Base-by-base conservation (phyloP, 2,329 filamentous ascomycete species). In the Basipetospora chlamydospora region DNA sequence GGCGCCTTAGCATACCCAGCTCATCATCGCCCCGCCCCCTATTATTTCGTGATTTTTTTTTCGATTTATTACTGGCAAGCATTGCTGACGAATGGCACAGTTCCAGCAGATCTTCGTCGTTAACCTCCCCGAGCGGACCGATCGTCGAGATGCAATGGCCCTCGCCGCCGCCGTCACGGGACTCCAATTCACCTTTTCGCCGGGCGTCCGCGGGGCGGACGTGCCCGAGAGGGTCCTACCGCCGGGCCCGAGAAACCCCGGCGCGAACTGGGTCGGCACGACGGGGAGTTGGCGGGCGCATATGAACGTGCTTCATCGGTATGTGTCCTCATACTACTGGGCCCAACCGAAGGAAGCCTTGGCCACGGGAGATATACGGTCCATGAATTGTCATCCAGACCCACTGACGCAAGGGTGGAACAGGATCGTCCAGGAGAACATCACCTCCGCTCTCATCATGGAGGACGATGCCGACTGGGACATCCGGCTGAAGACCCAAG, bases 401-500 rank as follows among this genome's bases (percentile, higher is more conserved):
- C n/a, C n/a, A n/a, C n/a, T n/a, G n/a, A n/a, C n/a, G n/a, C n/a
- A n/a, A n/a, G n/a, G 6, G 9, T 21, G 10, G 6, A 6, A 7
- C 35, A 57, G 55, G 16, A 52, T 72, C 10, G 55, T 71, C 10
- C 51, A 59, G n/a, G 49, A 59, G 9, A 58, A 61, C 28, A 43
- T 68, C 3, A 51, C 55, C 1, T 64, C 61, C 2, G 67, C 64
- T 0, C 50, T 73, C 2, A 64, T 73, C 20, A 47, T 73, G 18
- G 70, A 74, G 45, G 69, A 73, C 44, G 69, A 73, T 39, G 58
- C 61, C 15, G 69, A 74, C 50, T 74, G 70, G 70, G 70, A 73
- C 39, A 49, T 72, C 10, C 53, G 58, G 0, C 47, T 73, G 17
- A 64, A 64, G 22, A 35, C 50, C 0, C 69, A 74, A 44, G 56